These are phyloP conservation scores for Phytophthora pini DNA, from an alignment of 352 stramenopile species.

Conservation along the genomic window DNA sequence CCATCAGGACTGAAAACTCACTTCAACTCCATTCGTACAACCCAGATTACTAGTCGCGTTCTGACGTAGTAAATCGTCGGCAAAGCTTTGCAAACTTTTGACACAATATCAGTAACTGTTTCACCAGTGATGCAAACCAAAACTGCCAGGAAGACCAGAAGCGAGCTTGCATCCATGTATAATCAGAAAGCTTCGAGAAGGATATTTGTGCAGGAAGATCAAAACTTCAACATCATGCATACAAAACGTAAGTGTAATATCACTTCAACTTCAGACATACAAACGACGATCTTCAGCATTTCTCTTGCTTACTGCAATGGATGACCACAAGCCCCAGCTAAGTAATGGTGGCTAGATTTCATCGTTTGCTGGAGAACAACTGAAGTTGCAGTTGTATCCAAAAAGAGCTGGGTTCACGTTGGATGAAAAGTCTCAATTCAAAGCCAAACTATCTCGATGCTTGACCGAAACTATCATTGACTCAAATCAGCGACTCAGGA, in stretches of 20 bases:
- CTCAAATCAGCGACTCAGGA: background rate
- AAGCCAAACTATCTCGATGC: background rate
- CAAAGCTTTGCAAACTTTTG: background rate
- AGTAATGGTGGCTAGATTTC: background rate
- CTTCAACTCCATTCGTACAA: constrained; percentile 2
- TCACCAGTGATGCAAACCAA: background rate
- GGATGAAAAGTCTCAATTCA: background rate
- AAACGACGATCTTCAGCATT: background rate
- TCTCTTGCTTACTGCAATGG: too few species aligned
- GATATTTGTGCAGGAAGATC: too few species aligned
- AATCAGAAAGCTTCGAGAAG: too few species aligned
- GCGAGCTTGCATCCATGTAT: too few species aligned
- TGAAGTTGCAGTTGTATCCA: constrained; percentile 1
- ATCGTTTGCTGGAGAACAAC: background rate
- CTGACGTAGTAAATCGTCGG: background rate
- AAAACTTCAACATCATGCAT: constrained; percentile 13
- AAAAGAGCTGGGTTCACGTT: background rate
- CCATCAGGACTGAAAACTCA: background rate
- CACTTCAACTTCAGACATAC: constrained; percentile 13
- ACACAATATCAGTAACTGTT: background rate
- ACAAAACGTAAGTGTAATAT: constrained; percentile 9
- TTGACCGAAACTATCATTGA: background rate
- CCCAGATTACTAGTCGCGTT: background rate
- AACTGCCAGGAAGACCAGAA: too few species aligned
- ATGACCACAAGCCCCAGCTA: background rate